Evolutionary conservation across 2,329 filamentous ascomycete genomes (phyloP).

Genomic region (Penicillium oxalicum): DNA sequence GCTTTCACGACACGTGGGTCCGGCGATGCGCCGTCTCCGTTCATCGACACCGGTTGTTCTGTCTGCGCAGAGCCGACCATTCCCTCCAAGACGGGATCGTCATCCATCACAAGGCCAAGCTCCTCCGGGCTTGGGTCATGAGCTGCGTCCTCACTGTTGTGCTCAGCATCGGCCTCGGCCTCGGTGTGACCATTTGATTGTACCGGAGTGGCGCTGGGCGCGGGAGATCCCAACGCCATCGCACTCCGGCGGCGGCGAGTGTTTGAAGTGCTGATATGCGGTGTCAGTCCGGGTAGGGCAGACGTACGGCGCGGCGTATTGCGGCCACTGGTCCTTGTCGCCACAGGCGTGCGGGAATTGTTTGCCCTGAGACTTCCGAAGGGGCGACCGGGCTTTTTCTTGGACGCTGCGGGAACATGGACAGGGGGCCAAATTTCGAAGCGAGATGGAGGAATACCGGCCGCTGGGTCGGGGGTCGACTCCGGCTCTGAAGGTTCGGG

Average conservation of each 20-base stretch:
- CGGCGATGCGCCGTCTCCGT: slow-evolving; percentile 8
- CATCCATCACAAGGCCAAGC: slow-evolving; percentile 4
- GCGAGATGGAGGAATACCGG: slow-evolving; percentile 36
- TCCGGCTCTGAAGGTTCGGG: slow-evolving; percentile 6
- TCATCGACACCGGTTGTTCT: neutral
- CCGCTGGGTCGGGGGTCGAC: slow-evolving; percentile 25
- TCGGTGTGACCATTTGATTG: slow-evolving; percentile 18
- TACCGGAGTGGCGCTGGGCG: slow-evolving; percentile 18
- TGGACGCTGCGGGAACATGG: slow-evolving; percentile 28
- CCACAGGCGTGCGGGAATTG: slow-evolving; percentile 28
- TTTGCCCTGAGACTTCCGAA: slow-evolving; percentile 25
- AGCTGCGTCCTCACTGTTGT: slow-evolving; percentile 10
- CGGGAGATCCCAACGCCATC: slow-evolving; percentile 26
- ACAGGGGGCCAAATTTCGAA: slow-evolving; percentile 42
- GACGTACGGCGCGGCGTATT: slow-evolving; percentile 33
- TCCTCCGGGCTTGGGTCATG: slow-evolving; percentile 12
- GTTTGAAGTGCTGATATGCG: slow-evolving; percentile 23
- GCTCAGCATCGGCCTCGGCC: slow-evolving; percentile 9
- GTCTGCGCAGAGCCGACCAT: slow-evolving; percentile 1
- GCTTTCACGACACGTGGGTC: slow-evolving; percentile 7
- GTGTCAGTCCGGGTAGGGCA: slow-evolving; percentile 25
- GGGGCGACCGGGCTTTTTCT: slow-evolving; percentile 36
- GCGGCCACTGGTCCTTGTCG: slow-evolving; percentile 31
- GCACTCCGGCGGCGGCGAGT: slow-evolving; percentile 35
- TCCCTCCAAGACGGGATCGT: neutral